These are phyloP conservation scores for Oryza meridionalis DNA, from an alignment of 176 grass and related monocot genomes.

Conservation along the genomic window DNA sequence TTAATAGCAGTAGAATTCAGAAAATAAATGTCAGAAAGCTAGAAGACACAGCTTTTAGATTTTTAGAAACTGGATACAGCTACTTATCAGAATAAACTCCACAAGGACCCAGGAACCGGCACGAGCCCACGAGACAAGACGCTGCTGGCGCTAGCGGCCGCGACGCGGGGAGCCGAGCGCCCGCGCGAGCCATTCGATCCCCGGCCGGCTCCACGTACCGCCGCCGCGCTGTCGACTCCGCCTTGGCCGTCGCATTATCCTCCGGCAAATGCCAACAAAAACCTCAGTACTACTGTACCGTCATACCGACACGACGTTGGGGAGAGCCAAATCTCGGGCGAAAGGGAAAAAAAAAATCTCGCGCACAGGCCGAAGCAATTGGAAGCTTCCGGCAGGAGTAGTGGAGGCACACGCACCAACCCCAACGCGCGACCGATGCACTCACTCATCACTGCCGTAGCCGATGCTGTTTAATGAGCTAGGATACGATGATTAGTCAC, in stretches of 20 bases:
- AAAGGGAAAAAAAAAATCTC: neutral
- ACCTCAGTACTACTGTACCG: neutral
- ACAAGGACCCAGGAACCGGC: too few species aligned
- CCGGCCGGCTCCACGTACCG: slow-evolving; percentile 19
- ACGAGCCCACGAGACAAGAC: too few species aligned
- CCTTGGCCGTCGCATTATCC: neutral
- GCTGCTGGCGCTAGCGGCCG: too few species aligned
- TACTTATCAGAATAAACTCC: too few species aligned
- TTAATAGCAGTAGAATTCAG: too few species aligned
- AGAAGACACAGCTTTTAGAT: too few species aligned
- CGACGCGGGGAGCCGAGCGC: too few species aligned
- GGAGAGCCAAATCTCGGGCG: neutral
- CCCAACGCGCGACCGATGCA: neutral
- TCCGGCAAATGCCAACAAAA: slow-evolving; percentile 35
- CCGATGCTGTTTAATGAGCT: neutral
- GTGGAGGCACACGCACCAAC: neutral
- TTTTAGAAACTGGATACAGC: too few species aligned
- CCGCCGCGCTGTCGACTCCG: neutral
- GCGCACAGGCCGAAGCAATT: neutral
- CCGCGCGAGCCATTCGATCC: too few species aligned
- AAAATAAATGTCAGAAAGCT: too few species aligned
- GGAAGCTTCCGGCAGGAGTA: neutral
- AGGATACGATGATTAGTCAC: slow-evolving; percentile 42
- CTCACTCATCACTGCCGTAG: neutral
- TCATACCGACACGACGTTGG: too few species aligned